Evolutionary conservation across 2,329 filamentous ascomycete species (phyloP).

Genomic region (Didymella keratinophila): DNA sequence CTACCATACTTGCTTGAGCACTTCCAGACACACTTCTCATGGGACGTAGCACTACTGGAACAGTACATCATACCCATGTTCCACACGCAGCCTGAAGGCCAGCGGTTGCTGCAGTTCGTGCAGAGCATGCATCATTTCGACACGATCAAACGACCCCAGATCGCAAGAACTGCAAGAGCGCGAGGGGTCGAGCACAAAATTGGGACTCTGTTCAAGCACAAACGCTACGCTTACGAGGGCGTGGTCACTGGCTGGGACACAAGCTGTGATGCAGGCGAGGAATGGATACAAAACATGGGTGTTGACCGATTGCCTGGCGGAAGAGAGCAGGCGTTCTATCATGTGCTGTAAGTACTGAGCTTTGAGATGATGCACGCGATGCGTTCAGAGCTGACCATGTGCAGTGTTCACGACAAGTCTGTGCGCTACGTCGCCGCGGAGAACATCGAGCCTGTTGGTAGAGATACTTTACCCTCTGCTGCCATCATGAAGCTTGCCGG

Average conservation of each 20-base stretch:
- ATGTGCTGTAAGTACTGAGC: constrained; percentile 74
- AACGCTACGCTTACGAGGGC: constrained; percentile 78
- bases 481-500: constrained; percentile 76
- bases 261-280: constrained; percentile 65
- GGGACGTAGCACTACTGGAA: constrained; percentile 76
- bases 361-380: neutral
- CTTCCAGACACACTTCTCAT: constrained; percentile 71
- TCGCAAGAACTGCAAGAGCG: constrained; percentile 23
- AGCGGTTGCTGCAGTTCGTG: constrained; percentile 62
- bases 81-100: constrained; percentile 60
- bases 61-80: constrained; percentile 72
- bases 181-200: constrained; percentile 54
- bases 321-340: constrained; percentile 78
- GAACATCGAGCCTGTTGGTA: constrained; percentile 67
- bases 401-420: constrained; percentile 70
- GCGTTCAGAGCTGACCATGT: neutral
- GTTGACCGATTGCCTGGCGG: constrained; percentile 67
- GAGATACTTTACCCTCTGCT: constrained; percentile 56
- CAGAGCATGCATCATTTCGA: constrained; percentile 65
- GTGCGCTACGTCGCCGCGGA: constrained; percentile 81
- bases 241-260: constrained; percentile 89
- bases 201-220: constrained; percentile 86
- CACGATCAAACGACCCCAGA: constrained; percentile 57
- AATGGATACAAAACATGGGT: constrained; percentile 69
- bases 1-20: constrained; percentile 71